Base-by-base conservation (phyloP, 306 rosid species). In the Quercus wislizeni region DNA sequence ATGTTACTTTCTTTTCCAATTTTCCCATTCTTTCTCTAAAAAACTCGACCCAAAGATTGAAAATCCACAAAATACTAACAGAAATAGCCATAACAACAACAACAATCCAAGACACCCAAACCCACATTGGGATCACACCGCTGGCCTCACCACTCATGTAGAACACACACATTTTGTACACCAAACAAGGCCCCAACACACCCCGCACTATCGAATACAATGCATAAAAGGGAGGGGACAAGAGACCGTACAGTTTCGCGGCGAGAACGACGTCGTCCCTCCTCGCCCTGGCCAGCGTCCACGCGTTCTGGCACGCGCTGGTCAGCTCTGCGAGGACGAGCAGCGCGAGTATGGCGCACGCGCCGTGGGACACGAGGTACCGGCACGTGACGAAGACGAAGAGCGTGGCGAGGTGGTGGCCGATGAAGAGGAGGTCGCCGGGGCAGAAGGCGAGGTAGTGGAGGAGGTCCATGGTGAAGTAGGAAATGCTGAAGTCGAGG, bases 301-400 rank as follows among this genome's bases (percentile, higher is more conserved):
- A 95, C 0, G 81, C 61, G 78, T 95, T 95, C 91, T 95, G 99
- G 83, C 90, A 95, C 33, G 79, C 41, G 74, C 98, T 95, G 51
- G 98, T 93, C 43, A 82, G 71, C 85, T 95, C 99, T 0, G 99
- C 99, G 65, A 95, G 94, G 30, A 85, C 76, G 14, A 93, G 83
- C 11, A 95, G 91, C 2, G 58, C 70, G 27, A 95, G 87, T 7
- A 95, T 84, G 5, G 97, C 82, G 63, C 85, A 89, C 0, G 94
- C 96, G 25, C 99, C 99, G 71, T 80, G 90, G 0, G 80, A 86
- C 9, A 85, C 98, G n/a, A 84, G 83, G 84, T 86, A 85, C 43
- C 97, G 97, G 87, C 99, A 95, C 21, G 98, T 93, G 88, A 87
- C 25, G 75, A 91, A 86, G 4, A 95, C 99, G 84, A 93, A 93